Base-by-base conservation (phyloP, 495 filamentous ascomycete genomes). In the Talaromyces trachyspermus region DNA sequence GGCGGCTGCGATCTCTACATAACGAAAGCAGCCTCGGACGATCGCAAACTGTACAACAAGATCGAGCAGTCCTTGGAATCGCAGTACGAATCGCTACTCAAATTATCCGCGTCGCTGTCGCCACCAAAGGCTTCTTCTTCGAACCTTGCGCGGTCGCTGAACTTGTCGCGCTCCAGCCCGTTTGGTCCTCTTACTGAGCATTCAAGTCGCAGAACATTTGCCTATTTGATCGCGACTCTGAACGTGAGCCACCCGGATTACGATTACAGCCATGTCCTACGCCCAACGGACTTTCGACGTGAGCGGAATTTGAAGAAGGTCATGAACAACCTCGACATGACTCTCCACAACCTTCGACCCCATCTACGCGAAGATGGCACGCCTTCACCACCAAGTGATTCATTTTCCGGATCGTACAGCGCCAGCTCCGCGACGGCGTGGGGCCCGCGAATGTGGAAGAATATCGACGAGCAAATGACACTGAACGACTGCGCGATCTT, bases 241-340 rank as follows among this genome's bases (percentile, higher is more conserved):
- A 99, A 99, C 54, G 91, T 91, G 1, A 90, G 85, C 30, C 90
- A 99, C 64, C 85, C 89, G 1, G 94, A 99, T 61, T 99, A 99
- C 63, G 91, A 97, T 64, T 97, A 97, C 67, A 92, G 88, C 2
- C 83, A 95, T 49, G 80, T 89, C 41, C 72, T 96, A 48, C 81
- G 89, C 23, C 89, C 90, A 1, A 75, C 80, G 8, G 92, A 97
- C 59, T 98, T 98, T 64, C 78, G 79, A 37, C 80, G 84, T 32
- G 88, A 95, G 70, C 69, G 79, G 18, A 81, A 79, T 47, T 61
- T 95, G 24, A 77, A 81, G 51, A 69, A 71, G 9, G 84, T 95
- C 35, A 95, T 94, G 79, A 82, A 80, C 47, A 85, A 77, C 17
- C 77, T 99, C 44, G 88, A 97, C 57, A 83, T 79, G 9, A 95